Conservation (phyloP, 495 filamentous ascomycete genomes). For the Tuber calosporum region DNA sequence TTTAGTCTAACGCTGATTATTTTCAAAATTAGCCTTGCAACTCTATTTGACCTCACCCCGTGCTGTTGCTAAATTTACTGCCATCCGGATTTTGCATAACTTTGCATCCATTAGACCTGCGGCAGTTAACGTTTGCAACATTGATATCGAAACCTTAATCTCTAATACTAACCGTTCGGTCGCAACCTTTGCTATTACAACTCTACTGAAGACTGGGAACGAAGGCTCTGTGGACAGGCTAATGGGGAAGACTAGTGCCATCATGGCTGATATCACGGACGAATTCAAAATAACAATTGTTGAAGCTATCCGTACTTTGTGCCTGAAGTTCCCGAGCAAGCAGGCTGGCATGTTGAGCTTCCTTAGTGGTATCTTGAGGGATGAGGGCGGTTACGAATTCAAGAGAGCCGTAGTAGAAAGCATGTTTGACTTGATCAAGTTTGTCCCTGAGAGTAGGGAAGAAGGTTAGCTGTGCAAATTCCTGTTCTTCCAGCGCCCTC, state of each 20-base stretch:
- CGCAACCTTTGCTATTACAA: conserved; percentile 96
- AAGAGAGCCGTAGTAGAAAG: conserved; percentile 96
- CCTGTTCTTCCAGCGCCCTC: conserved; percentile 8
- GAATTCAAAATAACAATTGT: conserved; percentile 99
- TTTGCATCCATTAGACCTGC: conserved; percentile 93
- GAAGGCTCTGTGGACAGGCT: conserved; percentile 93
- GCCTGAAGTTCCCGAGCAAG: conserved; percentile 95
- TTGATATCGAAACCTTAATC: conserved; percentile 91
- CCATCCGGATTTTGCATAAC: conserved; percentile 91
- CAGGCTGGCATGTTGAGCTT: conserved; percentile 97
- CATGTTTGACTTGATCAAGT: conserved; percentile 99
- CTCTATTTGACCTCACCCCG: conserved; percentile 94
- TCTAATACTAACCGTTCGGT: conserved; percentile 96
- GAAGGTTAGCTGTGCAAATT: conserved; percentile 52
- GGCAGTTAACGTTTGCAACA: conserved; percentile 87
- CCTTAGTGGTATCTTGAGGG: conserved; percentile 85
- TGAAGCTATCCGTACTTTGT: conserved; percentile 91
- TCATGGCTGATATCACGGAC: conserved; percentile 97
- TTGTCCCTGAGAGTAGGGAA: conserved; percentile 95
- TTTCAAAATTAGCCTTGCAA: conserved; percentile 57
- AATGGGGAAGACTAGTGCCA: conserved; percentile 96
- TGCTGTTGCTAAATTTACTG: conserved; percentile 94
- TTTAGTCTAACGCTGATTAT: not conserved
- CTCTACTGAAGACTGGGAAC: conserved; percentile 94
- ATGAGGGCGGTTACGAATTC: conserved; percentile 97